These are phyloP conservation scores for Pythium insidiosum DNA, from an alignment of 352 stramenopile genomes.

Conservation along the genomic window DNA sequence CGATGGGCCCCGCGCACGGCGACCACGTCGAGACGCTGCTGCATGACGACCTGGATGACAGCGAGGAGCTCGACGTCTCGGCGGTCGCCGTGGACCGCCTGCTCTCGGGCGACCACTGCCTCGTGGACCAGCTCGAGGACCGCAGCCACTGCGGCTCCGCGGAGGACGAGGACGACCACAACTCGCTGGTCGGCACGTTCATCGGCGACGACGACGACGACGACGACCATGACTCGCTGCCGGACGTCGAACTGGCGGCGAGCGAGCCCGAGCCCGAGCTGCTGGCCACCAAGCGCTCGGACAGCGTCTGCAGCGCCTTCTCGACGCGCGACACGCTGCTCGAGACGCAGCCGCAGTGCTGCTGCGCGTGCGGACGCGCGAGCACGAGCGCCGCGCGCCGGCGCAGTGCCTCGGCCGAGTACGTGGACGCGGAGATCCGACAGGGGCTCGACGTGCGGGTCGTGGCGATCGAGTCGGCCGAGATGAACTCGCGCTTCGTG, in stretches of 20 bases:
- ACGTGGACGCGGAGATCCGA: conserved; percentile 38
- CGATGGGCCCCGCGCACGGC: not conserved
- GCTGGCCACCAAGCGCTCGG: conserved; percentile 8
- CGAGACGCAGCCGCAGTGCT: not conserved
- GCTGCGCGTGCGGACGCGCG: not conserved
- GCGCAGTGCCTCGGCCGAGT: conserved; percentile 25
- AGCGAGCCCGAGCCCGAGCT: not conserved
- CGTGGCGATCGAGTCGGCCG: conserved; percentile 25
- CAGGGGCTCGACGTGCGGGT: conserved; percentile 36
- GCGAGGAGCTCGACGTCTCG: conserved; percentile 19
- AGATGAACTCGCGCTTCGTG: conserved; percentile 25
- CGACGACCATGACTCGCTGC: no score
- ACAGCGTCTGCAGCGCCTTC: conserved; percentile 12
- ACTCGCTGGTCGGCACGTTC: conserved; percentile 29
- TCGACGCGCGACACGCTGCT: conserved; percentile 1
- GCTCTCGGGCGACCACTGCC: conserved; percentile 28
- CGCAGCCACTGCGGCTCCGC: conserved; percentile 3
- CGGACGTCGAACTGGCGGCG: not conserved
- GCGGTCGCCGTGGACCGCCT: conserved; percentile 23
- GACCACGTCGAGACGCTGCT: not conserved
- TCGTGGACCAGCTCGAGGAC: conserved; percentile 27
- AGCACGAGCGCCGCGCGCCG: not conserved
- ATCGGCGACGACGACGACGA: conserved; percentile 17
- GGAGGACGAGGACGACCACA: conserved; percentile 20
- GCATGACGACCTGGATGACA: conserved; percentile 31